A percentile compares a stretch with the other conserved stretches of the same genome.
Evolutionary conservation across 768 basidiomycete species (phyloP).

Genomic region (Panellus pusillus): DNA sequence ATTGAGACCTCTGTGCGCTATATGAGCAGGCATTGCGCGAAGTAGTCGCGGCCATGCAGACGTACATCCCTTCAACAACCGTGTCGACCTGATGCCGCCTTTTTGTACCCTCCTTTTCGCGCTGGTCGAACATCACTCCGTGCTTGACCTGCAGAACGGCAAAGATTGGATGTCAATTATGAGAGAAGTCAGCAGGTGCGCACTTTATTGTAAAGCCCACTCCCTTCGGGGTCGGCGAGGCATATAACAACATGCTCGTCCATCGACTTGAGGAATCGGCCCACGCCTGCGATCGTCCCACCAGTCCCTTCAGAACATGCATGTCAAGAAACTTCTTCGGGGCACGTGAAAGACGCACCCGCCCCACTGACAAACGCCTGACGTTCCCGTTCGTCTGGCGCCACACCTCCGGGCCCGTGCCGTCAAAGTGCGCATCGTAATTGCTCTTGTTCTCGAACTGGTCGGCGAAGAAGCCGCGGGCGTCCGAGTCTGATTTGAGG

Average conservation of each 20-base stretch:
- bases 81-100: slow-evolving; percentile 94
- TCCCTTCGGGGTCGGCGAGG: slow-evolving; percentile 90
- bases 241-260: slow-evolving; percentile 66
- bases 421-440: slow-evolving; percentile 82
- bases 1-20: slow-evolving; percentile 76
- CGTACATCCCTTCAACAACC: slow-evolving; percentile 88
- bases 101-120: slow-evolving; percentile 91
- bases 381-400: slow-evolving; percentile 82
- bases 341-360: slow-evolving; percentile 41
- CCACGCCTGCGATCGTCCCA: slow-evolving; percentile 88
- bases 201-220: slow-evolving; percentile 93
- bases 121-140: slow-evolving; percentile 94
- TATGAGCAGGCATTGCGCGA: not conserved
- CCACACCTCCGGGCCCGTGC: slow-evolving; percentile 96
- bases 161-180: not conserved
- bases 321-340: not conserved
- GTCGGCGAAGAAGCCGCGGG: slow-evolving; percentile 85
- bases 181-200: not conserved
- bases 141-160: slow-evolving; percentile 61
- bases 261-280: slow-evolving; percentile 76
- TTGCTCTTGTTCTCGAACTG: slow-evolving; percentile 98
- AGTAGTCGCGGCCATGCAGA: slow-evolving; percentile 1
- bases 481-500: slow-evolving; percentile 28
- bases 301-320: slow-evolving; percentile 68
- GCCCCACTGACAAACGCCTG: slow-evolving; percentile 91